Evolutionary conservation across 177 flowering plant species (phyloP).

Genomic region (Vitis hybrid): DNA sequence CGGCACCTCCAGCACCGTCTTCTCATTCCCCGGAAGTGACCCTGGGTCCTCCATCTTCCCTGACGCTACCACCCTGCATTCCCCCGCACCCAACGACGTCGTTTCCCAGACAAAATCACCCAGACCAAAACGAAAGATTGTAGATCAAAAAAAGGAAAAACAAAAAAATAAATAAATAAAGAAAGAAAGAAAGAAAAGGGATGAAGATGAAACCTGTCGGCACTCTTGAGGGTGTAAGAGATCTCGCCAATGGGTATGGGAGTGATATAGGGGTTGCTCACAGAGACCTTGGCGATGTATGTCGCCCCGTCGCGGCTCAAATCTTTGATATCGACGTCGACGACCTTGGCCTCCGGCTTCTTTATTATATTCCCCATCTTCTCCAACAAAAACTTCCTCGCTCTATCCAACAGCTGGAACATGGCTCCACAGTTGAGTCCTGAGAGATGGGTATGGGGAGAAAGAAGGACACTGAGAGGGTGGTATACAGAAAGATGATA

Average conservation of each 20-base stretch:
- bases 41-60: conserved; percentile 64
- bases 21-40: conserved; percentile 37
- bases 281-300: conserved; percentile 41
- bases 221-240: conserved; percentile 59
- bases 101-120: too few species aligned
- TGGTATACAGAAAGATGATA: too few species aligned
- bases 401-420: too few species aligned
- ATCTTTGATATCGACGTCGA: conserved; percentile 46
- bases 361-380: conserved; percentile 39
- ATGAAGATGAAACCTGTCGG: conserved; percentile 32
- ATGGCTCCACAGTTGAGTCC: too few species aligned
- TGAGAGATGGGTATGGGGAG: too few species aligned
- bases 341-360: conserved; percentile 61
- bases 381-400: conserved; percentile 39
- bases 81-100: too few species aligned
- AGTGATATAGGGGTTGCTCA: conserved; percentile 52
- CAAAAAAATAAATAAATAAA: too few species aligned
- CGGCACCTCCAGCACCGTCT: conserved; percentile 37
- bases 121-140: too few species aligned
- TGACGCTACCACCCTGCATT: conserved; percentile 20
- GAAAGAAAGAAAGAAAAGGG: too few species aligned
- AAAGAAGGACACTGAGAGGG: too few species aligned
- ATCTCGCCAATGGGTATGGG: conserved; percentile 61
- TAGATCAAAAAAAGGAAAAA: too few species aligned
- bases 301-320: conserved; percentile 38